phyloP scores from a whole-genome alignment of 2,329 filamentous ascomycete genomes.

The Zasmidium citrigriseum region DNA sequence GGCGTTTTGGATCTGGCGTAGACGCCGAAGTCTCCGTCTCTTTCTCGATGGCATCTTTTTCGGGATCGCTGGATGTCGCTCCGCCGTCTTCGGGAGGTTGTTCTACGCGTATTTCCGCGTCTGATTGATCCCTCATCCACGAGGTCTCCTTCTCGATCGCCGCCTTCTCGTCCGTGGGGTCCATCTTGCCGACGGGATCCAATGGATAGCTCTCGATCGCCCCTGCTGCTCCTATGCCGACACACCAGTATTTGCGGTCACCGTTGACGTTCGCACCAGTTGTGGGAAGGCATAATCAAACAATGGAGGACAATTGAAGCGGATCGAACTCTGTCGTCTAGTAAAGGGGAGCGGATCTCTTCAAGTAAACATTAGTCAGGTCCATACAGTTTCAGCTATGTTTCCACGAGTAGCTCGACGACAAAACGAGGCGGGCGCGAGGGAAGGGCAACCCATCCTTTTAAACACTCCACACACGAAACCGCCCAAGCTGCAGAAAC shows the following conservation, averaged over 20 bases:
- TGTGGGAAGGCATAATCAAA: neutral
- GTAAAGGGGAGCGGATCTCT: neutral
- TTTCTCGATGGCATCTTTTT: conserved; percentile 21
- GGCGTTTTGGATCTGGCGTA: conserved; percentile 13
- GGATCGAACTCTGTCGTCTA: neutral
- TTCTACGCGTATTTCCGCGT: conserved; percentile 5
- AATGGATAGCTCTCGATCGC: neutral
- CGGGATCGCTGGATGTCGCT: conserved; percentile 12
- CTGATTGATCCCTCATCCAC: neutral
- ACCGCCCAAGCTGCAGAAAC: neutral
- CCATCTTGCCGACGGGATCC: conserved; percentile 7
- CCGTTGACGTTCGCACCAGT: neutral
- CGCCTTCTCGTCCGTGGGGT: conserved; percentile 16
- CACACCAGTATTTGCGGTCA: neutral
- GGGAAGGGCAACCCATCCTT: neutral
- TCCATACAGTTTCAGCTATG: neutral
- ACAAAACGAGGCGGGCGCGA: neutral
- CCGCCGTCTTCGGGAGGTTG: conserved; percentile 5
- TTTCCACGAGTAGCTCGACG: neutral
- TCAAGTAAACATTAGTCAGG: neutral
- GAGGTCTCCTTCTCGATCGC: conserved; percentile 8
- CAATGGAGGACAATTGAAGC: neutral
- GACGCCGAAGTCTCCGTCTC: conserved; percentile 12
- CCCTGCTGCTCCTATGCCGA: neutral
- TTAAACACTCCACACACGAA: neutral